Percentiles rank a stretch among this genome's conserved stretches.
phyloP scores from a whole-genome alignment of 2,329 filamentous ascomycete species.

The Plectosphaerella sp. region DNA sequence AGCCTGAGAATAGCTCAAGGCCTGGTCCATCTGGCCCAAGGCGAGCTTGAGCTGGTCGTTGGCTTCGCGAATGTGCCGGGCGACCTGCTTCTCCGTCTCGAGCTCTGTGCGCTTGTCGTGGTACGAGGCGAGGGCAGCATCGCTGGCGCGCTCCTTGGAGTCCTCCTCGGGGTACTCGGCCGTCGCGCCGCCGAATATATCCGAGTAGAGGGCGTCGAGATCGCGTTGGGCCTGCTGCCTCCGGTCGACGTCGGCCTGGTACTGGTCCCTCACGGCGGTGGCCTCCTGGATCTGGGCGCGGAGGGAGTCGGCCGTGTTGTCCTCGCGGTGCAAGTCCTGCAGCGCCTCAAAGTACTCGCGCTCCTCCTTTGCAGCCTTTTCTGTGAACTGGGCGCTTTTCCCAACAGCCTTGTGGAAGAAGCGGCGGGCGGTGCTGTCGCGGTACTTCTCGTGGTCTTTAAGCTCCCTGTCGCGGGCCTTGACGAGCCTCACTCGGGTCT shows the following conservation, averaged over 20 bases:
- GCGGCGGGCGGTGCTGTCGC: slow-evolving; percentile 46
- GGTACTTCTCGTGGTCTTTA: slow-evolving; percentile 47
- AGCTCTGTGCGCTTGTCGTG: slow-evolving; percentile 27
- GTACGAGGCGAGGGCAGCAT: slow-evolving; percentile 28
- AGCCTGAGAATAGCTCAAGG: slow-evolving; percentile 31
- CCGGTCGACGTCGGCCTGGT: slow-evolving; percentile 21
- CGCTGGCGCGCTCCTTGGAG: slow-evolving; percentile 31
- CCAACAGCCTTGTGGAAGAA: slow-evolving; percentile 47
- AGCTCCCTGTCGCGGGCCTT: slow-evolving; percentile 39
- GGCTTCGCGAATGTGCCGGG: slow-evolving; percentile 33
- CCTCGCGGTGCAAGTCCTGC: slow-evolving; percentile 40
- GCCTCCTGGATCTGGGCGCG: slow-evolving; percentile 34
- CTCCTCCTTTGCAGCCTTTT: slow-evolving; percentile 49
- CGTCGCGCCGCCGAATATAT: slow-evolving; percentile 48
- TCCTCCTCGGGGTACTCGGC: slow-evolving; percentile 52
- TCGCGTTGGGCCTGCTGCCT: slow-evolving; percentile 33
- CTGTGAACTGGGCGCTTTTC: slow-evolving; percentile 40
- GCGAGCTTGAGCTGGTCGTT: slow-evolving; percentile 28
- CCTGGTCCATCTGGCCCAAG: slow-evolving; percentile 32
- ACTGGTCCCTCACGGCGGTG: slow-evolving; percentile 15
- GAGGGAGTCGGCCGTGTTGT: slow-evolving; percentile 35
- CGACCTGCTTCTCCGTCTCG: slow-evolving; percentile 36
- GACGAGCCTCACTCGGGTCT: slow-evolving; percentile 32
- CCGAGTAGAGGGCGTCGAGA: slow-evolving; percentile 47
- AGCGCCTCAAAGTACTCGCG: slow-evolving; percentile 49